These are phyloP conservation scores for Acanthochlamys bracteata DNA, from an alignment of 106 monocot genomes.

Conservation along the genomic window DNA sequence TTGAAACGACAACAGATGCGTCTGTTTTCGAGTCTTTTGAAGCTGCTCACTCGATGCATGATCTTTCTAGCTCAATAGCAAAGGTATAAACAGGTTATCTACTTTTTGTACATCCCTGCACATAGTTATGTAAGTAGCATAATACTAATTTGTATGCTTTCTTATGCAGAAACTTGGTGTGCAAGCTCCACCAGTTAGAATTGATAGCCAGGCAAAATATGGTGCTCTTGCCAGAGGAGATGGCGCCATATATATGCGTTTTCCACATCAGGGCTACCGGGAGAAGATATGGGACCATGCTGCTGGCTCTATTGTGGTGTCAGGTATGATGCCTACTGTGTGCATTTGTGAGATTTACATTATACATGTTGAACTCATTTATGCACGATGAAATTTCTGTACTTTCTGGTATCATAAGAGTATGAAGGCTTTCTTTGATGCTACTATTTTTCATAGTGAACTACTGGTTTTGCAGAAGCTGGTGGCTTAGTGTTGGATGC, in stretches of 20 bases:
- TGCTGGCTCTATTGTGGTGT: slow-evolving; percentile 86
- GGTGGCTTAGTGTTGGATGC: slow-evolving; percentile 89
- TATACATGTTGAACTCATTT: neutral
- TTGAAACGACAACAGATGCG: slow-evolving; percentile 68
- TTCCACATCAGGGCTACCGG: slow-evolving; percentile 84
- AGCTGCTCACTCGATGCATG: slow-evolving; percentile 90
- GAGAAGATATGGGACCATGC: slow-evolving; percentile 99
- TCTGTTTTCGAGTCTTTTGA: slow-evolving; percentile 96
- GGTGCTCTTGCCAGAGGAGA: slow-evolving; percentile 92
- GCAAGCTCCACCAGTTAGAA: slow-evolving; percentile 83
- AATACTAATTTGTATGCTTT: slow-evolving; percentile 4
- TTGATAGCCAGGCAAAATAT: slow-evolving; percentile 98
- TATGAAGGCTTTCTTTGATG: neutral
- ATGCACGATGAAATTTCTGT: neutral
- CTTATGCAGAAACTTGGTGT: slow-evolving; percentile 85
- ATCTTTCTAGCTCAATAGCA: slow-evolving; percentile 73
- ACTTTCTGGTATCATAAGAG: neutral
- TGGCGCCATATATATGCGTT: slow-evolving; percentile 91
- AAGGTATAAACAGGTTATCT: slow-evolving; percentile 27
- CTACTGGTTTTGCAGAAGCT: slow-evolving; percentile 57
- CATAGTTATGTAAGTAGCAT: neutral
- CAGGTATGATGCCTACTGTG: slow-evolving; percentile 32
- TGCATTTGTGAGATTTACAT: neutral
- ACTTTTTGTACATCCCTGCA: neutral
- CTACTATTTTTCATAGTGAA: neutral